Base-by-base conservation (phyloP, 2,329 filamentous ascomycete genomes). In the Niveomyces coronatus region DNA sequence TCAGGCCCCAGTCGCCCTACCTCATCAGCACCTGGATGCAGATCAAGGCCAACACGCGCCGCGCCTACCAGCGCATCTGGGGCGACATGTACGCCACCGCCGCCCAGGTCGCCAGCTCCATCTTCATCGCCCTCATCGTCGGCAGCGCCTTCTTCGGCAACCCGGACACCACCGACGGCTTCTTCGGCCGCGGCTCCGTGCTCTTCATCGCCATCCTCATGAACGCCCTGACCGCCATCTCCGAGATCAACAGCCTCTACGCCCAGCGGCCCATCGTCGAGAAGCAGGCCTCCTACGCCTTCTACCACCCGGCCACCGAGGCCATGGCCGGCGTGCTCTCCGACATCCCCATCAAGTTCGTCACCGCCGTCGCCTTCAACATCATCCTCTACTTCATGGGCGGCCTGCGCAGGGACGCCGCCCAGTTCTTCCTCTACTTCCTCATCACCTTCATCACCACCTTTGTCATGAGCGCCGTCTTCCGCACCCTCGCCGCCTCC, bases 401-500 rank as follows among this genome's bases (percentile, higher is more conserved):
- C 1, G 64, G 63, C 1, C 57, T 76, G 3, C 56, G 65, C 2
- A 68, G 80, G 19, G 71, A 75, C 35, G 64, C 82, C 0, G 74
- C 70, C 1, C 63, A 74, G 1, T 91, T 88, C 64, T 91, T 91
- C 60, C 67, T 85, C 45, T 91, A 80, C 62, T 70, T 82, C 44
- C 61, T 91, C 14, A 69, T 87, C 47, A 78, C 74, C 0, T 84
- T 82, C 53, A 58, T 76, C 13, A 67, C 72, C 1, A 85, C 76
- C 0, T 67, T 89, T 47, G 70, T 77, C 46, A 87, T 88, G 79
- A 80, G 73, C 26, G 83, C 80, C 57, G 65, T 86, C 28, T 89
- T 89, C 64, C 69, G 83, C 18, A 82, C 77, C 0, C 76, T 89
- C 49, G 83, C 76, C 0, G 76, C 82, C 0, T 57, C 81, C 2